Evolutionary conservation across 1,139 yeast species (phyloP).

Genomic region (Yamadazyma sp.): DNA sequence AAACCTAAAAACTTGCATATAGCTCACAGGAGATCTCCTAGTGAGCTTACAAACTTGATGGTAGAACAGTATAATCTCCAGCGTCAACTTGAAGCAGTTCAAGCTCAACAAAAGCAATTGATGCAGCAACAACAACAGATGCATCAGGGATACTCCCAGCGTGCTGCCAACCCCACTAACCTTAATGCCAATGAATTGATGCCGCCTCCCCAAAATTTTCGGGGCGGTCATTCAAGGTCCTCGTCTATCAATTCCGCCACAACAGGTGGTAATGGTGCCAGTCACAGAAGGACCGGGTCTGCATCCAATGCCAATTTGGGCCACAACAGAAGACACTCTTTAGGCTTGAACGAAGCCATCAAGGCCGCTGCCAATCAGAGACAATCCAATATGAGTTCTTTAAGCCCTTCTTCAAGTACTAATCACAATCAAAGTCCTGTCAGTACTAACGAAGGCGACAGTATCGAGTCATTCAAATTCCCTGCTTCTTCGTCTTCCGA

Average conservation of each 20-base stretch:
- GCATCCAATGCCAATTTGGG: constrained; percentile 44
- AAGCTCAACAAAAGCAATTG: constrained; percentile 88
- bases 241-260: constrained; percentile 18
- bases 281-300: constrained; percentile 42
- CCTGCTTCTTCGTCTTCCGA: constrained; percentile 26
- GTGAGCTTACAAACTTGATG: constrained; percentile 93
- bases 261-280: not conserved
- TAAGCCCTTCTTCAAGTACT: constrained; percentile 30
- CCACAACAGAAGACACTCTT: constrained; percentile 87
- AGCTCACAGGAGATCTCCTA: constrained; percentile 92
- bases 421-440: constrained; percentile 5
- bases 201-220: constrained; percentile 26
- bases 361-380: constrained; percentile 90
- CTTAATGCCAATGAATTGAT: constrained; percentile 19
- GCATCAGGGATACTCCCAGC: constrained; percentile 13
- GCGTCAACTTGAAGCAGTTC: constrained; percentile 87
- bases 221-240: constrained; percentile 38
- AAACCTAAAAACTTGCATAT: constrained; percentile 58
- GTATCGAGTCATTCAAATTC: constrained; percentile 33
- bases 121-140: constrained; percentile 61
- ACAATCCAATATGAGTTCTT: constrained; percentile 48
- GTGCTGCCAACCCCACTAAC: not conserved
- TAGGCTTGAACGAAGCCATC: constrained; percentile 93
- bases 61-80: constrained; percentile 90
- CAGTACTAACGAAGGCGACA: constrained; percentile 19